Evolutionary conservation across 345 rosid genomes (phyloP).

Genomic region (Xanthoceras sorbifolium): DNA sequence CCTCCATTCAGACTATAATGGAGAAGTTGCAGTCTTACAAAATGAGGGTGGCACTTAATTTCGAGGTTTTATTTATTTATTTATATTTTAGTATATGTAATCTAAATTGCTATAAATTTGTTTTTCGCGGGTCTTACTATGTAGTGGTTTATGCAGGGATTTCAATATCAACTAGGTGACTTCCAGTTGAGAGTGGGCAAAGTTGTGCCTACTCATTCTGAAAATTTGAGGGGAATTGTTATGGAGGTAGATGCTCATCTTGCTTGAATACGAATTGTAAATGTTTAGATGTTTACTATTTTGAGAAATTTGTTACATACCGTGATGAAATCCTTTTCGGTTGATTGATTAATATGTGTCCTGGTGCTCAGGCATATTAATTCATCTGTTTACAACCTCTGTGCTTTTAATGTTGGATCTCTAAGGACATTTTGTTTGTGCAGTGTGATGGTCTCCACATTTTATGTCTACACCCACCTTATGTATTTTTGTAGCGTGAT

Average conservation of each 20-base stretch:
- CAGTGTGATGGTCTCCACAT: not conserved
- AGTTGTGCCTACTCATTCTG: slow-evolving; percentile 78
- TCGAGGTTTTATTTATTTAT: slow-evolving; percentile 48
- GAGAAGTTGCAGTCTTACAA: slow-evolving; percentile 94
- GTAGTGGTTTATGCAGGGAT: slow-evolving; percentile 50
- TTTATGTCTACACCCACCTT: too few relatives aligned
- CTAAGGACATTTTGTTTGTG: not conserved
- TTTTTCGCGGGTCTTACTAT: not conserved
- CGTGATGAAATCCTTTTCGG: not conserved
- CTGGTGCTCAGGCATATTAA: not conserved
- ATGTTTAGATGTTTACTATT: not conserved
- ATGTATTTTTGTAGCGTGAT: not conserved
- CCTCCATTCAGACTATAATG: slow-evolving; percentile 81
- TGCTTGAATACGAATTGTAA: not conserved
- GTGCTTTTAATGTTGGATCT: not conserved
- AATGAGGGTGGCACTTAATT: slow-evolving; percentile 68
- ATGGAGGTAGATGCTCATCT: slow-evolving; percentile 90
- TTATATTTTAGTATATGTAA: not conserved
- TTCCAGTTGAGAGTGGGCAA: slow-evolving; percentile 88
- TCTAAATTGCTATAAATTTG: not conserved
- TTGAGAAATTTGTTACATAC: not conserved
- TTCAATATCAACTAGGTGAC: slow-evolving; percentile 88
- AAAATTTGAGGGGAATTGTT: slow-evolving; percentile 83
- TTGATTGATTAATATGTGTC: not conserved
- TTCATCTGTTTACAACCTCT: not conserved